These are phyloP conservation scores for Penicillium angulare DNA, from an alignment of 495 filamentous ascomycete genomes.

Conservation along the genomic window DNA sequence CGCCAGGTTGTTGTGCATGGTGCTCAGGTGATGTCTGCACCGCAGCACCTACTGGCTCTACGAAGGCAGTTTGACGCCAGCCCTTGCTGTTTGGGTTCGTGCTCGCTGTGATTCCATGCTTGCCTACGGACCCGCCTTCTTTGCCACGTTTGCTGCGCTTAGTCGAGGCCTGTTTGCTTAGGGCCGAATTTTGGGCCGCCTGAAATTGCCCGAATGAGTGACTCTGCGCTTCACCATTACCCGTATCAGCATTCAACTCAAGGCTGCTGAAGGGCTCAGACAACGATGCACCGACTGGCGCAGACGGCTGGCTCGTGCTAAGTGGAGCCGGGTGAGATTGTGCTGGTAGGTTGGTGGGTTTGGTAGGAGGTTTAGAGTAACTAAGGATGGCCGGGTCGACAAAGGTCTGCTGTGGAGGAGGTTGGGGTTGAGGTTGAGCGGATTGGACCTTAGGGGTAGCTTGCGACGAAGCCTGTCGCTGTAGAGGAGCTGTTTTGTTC, in stretches of 20 bases:
- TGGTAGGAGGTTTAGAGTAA: conserved; percentile 34
- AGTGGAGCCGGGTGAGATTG: not conserved
- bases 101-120: conserved; percentile 36
- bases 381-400: conserved; percentile 58
- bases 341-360: conserved; percentile 7
- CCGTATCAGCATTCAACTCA: conserved; percentile 30
- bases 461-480: not conserved
- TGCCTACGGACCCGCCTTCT: conserved; percentile 18
- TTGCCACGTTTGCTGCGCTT: conserved; percentile 37
- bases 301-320: conserved; percentile 10
- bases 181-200: conserved; percentile 13
- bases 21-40: conserved; percentile 23
- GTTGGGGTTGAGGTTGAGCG: conserved; percentile 21
- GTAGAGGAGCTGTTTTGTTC: not conserved
- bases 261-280: conserved; percentile 45
- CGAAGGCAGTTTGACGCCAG: conserved; percentile 81
- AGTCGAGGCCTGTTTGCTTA: conserved; percentile 18
- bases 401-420: conserved; percentile 31
- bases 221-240: conserved; percentile 5
- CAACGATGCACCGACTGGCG: conserved; percentile 30
- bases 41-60: conserved; percentile 47
- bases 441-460: not conserved
- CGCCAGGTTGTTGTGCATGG: conserved; percentile 17
- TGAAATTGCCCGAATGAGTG: conserved; percentile 17
- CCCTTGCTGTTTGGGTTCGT: conserved; percentile 58